Conservation (phyloP, 176 grass and related monocot genomes). For the Rhynchospora tenuis region DNA sequence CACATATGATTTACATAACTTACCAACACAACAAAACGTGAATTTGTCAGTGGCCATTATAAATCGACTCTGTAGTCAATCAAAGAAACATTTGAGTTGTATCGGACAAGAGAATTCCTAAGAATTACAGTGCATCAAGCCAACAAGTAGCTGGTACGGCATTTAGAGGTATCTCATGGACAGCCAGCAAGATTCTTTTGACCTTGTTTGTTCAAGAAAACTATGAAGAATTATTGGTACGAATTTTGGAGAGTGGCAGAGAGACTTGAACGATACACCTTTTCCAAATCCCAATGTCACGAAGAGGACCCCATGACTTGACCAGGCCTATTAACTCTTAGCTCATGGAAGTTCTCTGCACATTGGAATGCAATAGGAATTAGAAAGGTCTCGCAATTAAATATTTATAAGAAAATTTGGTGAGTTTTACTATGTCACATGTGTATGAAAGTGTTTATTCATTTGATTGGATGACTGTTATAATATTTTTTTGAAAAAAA, state of each 20-base stretch:
- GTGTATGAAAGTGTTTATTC: too few relatives aligned
- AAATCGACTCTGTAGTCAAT: not conserved
- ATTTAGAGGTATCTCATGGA: not conserved
- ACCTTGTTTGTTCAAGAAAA: not conserved
- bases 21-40: too few relatives aligned
- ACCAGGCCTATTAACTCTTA: not conserved
- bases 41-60: not conserved
- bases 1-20: not conserved
- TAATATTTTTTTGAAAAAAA: too few relatives aligned
- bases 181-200: slow-evolving; percentile 11
- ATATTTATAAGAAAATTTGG: too few relatives aligned
- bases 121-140: not conserved
- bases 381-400: not conserved
- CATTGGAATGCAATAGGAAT: not conserved
- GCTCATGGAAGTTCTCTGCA: not conserved
- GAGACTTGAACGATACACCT: not conserved
- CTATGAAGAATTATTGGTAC: slow-evolving; percentile 8
- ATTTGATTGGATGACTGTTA: too few relatives aligned
- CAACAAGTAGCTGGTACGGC: not conserved
- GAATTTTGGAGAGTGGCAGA: not conserved
- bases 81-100: not conserved
- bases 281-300: slow-evolving; percentile 1
- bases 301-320: not conserved
- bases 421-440: too few relatives aligned
- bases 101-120: not conserved